Base-by-base conservation (phyloP, 2,329 filamentous ascomycete species). In the Cryphonectria nitschkei region DNA sequence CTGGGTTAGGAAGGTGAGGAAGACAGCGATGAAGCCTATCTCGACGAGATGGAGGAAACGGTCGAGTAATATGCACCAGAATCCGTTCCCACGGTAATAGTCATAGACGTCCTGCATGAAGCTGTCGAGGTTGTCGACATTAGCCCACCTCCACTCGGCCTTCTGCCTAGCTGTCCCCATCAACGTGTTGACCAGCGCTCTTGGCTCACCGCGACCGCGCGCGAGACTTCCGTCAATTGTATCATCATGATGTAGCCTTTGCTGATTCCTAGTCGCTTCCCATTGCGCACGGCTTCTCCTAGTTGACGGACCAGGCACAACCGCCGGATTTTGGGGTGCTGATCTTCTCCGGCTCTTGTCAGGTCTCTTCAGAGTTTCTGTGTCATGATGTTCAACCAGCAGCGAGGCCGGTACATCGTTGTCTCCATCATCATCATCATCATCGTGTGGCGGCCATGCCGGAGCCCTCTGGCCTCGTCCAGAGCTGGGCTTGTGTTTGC, bases 91-190 rank as follows among this genome's bases (percentile, higher is more conserved):
- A 67, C 92, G 84, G 77, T 93, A 97, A 80, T 97, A 98, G 74
- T 92, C 87, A 79, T 98, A 98, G 3, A 97, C 93, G 73, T 89
- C 92, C 69, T 89, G 88, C 77, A 97, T 89, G 79, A 97, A 98
- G 76, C 90, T 91, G 80, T 98, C 95, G 68, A 98, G 84, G 77
- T 97, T 96, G 52, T 93, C 89, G 70, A 96, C 93, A 77, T 97
- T 97, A 68, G 93, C 93, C 93, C 95, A 98, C 81, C 93, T 88
- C 91, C 94, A 98, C 84, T 97, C 89, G 3, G 95, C 94, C 79
- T 91, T 92, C 77, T 95, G 92, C 79, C 90, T 90, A 16, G 82
- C 82, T 67, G 78, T 81, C 13, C 80, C 81, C 1, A 78, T 73
- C 29, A 80, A 70, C 22, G 76, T 69, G 9, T 69, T 74, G 8